Evolutionary conservation across 768 basidiomycete genomes (phyloP).

Genomic region (Hebeloma cylindrosporum): DNA sequence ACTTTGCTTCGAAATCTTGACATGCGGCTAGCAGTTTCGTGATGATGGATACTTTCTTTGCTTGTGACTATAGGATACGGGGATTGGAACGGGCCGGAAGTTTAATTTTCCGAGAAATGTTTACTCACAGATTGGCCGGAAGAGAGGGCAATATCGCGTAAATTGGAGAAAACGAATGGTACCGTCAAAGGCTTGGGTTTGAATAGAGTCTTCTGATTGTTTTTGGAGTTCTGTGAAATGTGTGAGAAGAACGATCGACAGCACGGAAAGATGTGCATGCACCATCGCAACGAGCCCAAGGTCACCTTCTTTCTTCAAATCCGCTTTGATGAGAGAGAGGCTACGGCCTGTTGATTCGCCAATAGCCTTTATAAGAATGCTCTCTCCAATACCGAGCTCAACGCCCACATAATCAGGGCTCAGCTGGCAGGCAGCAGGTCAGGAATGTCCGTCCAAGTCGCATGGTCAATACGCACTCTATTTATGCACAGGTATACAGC

Average conservation of each 20-base stretch:
- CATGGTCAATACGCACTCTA: constrained; percentile 52
- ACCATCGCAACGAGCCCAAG: constrained; percentile 97
- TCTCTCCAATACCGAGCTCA: constrained; percentile 96
- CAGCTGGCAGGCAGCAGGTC: constrained; percentile 49
- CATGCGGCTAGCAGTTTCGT: constrained; percentile 93
- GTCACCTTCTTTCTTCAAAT: constrained; percentile 94
- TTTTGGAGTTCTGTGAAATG: constrained; percentile 77
- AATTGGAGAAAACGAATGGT: constrained; percentile 82
- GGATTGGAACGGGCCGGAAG: not conserved
- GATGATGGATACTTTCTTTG: constrained; percentile 92
- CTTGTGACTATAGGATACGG: constrained; percentile 70
- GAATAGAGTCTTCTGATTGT: constrained; percentile 89
- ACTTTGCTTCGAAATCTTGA: constrained; percentile 91
- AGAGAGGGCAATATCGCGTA: constrained; percentile 88
- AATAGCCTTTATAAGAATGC: constrained; percentile 91
- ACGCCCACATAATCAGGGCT: constrained; percentile 94
- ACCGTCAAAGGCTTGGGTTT: constrained; percentile 91
- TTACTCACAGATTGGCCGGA: constrained; percentile 72
- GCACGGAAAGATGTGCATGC: not conserved
- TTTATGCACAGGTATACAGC: constrained; percentile 97
- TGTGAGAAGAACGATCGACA: constrained; percentile 4
- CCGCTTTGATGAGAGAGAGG: constrained; percentile 77
- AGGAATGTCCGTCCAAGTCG: not conserved
- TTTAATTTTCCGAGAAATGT: not conserved
- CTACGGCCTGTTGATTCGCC: constrained; percentile 93